phyloP scores from a whole-genome alignment of 208 protist genomes.

The Borovskyia barvae region DNA sequence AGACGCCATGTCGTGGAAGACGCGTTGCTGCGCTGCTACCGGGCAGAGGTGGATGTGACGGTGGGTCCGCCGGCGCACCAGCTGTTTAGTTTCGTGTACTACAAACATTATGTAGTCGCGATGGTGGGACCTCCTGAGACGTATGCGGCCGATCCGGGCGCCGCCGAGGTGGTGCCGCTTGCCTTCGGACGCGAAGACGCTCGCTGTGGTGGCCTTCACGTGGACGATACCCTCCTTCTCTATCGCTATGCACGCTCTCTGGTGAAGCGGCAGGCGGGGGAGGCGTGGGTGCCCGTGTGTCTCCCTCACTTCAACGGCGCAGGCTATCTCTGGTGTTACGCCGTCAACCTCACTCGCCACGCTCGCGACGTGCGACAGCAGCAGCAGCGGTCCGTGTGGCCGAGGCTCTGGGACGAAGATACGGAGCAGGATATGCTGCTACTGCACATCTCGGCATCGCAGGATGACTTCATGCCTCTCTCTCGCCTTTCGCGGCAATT shows the following conservation, averaged over 20 bases:
- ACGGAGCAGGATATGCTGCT: conserved; percentile 35
- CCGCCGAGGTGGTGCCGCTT: neutral
- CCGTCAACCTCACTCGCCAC: conserved; percentile 27
- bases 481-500: conserved; percentile 13
- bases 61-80: conserved; percentile 29
- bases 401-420: conserved; percentile 7
- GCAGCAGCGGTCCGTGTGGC: conserved; percentile 10
- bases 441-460: conserved; percentile 40
- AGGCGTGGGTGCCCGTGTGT: conserved; percentile 77
- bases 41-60: conserved; percentile 1
- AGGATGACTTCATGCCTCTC: conserved; percentile 33
- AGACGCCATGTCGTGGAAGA: conserved; percentile 19
- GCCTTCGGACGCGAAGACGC: conserved; percentile 9
- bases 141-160: neutral
- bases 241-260: conserved; percentile 53
- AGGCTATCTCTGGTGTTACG: conserved; percentile 83
- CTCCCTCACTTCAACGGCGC: conserved; percentile 67
- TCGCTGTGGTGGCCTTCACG: conserved; percentile 24
- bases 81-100: conserved; percentile 37
- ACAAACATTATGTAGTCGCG: conserved; percentile 15
- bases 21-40: conserved; percentile 14
- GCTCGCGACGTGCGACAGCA: conserved; percentile 14
- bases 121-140: conserved; percentile 22
- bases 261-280: conserved; percentile 44
- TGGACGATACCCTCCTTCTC: conserved; percentile 64